Conservation (phyloP, 192 early-diverging fungal genomes). For the Backusella liffmaniae region DNA sequence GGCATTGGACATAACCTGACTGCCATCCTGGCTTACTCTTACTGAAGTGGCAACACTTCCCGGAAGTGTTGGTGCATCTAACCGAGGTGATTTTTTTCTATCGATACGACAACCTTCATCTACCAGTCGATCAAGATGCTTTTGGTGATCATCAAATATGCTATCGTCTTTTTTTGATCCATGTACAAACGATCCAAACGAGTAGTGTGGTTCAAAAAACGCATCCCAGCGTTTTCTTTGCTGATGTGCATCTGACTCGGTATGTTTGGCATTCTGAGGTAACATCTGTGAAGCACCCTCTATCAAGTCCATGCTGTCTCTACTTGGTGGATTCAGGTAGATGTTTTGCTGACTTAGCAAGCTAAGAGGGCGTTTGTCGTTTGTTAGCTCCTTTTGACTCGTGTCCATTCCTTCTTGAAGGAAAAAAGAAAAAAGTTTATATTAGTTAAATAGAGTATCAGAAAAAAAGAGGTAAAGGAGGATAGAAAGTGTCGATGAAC, state of each 20-base stretch:
- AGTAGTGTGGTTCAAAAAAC: slow-evolving; percentile 11
- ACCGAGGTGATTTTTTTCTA: background rate
- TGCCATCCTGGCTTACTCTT: background rate
- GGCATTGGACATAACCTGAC: background rate
- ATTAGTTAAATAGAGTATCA: background rate
- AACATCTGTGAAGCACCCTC: background rate
- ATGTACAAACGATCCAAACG: slow-evolving; percentile 9
- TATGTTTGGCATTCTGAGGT: background rate
- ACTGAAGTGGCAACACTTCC: background rate
- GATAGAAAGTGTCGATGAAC: background rate
- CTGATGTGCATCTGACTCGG: background rate
- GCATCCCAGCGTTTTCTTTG: slow-evolving; percentile 14
- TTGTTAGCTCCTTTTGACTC: slow-evolving; percentile 1
- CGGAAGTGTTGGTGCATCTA: background rate
- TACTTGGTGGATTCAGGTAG: background rate
- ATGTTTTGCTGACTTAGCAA: slow-evolving; percentile 2
- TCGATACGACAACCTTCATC: slow-evolving; percentile 1
- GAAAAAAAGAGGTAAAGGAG: background rate
- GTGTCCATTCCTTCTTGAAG: background rate
- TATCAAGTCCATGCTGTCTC: slow-evolving; percentile 14
- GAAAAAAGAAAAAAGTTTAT: background rate
- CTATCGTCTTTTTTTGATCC: background rate
- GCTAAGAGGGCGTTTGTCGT: background rate
- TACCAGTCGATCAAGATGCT: background rate
- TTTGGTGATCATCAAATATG: background rate